Conservation (phyloP, 2,329 filamentous ascomycete species). For the Sporothrix globosa region DNA sequence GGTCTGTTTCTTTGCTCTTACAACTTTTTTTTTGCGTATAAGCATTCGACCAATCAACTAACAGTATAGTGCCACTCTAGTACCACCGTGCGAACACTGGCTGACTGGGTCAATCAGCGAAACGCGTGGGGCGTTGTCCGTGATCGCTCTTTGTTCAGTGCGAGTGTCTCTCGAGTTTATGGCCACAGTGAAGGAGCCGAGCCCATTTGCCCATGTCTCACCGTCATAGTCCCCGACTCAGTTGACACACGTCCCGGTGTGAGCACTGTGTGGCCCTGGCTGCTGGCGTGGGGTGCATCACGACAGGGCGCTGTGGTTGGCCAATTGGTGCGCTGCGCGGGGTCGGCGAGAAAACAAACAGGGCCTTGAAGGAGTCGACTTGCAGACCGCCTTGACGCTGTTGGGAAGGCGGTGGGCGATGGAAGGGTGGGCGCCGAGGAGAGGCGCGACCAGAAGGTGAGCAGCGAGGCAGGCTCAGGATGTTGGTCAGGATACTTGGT, state of each 20-base stretch:
- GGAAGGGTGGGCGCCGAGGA: background rate
- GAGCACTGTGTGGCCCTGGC: slow-evolving; percentile 26
- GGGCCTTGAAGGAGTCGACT: background rate
- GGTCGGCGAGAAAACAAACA: background rate
- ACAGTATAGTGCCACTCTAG: slow-evolving; percentile 22
- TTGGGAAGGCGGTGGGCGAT: slow-evolving; percentile 25
- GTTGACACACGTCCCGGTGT: no score
- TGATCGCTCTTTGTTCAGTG: no score
- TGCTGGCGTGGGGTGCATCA: slow-evolving; percentile 15
- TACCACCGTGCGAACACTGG: slow-evolving; percentile 15
- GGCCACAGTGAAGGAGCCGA: no score
- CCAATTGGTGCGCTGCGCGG: slow-evolving; percentile 26
- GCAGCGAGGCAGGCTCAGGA: background rate
- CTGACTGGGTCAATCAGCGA: no score
- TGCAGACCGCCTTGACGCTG: background rate
- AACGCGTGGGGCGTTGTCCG: no score
- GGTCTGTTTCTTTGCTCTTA: slow-evolving; percentile 24
- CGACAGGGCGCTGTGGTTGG: slow-evolving; percentile 29
- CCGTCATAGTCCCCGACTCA: no score
- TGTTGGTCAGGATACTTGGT: background rate
- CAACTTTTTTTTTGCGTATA: background rate
- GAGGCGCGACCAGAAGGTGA: no score
- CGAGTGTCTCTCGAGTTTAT: no score
- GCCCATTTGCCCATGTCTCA: no score
- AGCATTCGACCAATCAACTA: slow-evolving; percentile 7